Evolutionary conservation across 495 filamentous ascomycete species (phyloP), one percentile per base, ranked within the genome.

Genomic region (Penicillium ucsense): DNA sequence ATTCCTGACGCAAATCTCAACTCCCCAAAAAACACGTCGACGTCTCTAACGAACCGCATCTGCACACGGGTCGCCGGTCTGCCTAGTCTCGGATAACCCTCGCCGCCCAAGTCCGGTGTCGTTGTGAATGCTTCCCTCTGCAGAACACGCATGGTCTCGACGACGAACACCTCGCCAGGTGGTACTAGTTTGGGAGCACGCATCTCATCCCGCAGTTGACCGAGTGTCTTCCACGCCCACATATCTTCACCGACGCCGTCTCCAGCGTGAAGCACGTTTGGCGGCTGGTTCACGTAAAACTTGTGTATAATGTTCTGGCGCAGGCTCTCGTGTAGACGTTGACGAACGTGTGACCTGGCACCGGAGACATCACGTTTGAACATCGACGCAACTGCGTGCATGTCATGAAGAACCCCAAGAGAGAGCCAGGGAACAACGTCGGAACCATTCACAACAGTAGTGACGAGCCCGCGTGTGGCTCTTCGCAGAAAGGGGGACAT

Each of bases 401-500:
- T 74, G 57, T 90, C 86, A 53, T 87, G 83, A 2, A 90, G 63
- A 6, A 85, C 78, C 8, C 86, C 86, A 3, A 90, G 73, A 0
- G 84, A 88, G 2, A 90, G 76, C 42, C 77, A 79, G 0, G 86
- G 86, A 1, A 90, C 83, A 40, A 89, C 63, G 56, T 90, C 86
- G 52, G 79, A 74, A 20, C 81, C 82, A 55, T 88, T 80, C 27
- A 89, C 75, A 27, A 85, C 72, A 7, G 81, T 87, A 4, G 86
- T 90, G 41, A 90, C 81, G 3, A 90, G 70, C 3, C 82, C 84
- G n/a, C 83, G 73, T 0, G 85, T 89, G 11, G 80, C 81, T 41
- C 78, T 75, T 35, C 83, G 78, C 4, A 90, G 72, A n/a, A 81
- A 77, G 0, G 83, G 77, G 2, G 83, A 89, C 69, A 89, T 78